phyloP scores from a whole-genome alignment of 2,329 filamentous ascomycete genomes.

The Dactylellina sp. region DNA sequence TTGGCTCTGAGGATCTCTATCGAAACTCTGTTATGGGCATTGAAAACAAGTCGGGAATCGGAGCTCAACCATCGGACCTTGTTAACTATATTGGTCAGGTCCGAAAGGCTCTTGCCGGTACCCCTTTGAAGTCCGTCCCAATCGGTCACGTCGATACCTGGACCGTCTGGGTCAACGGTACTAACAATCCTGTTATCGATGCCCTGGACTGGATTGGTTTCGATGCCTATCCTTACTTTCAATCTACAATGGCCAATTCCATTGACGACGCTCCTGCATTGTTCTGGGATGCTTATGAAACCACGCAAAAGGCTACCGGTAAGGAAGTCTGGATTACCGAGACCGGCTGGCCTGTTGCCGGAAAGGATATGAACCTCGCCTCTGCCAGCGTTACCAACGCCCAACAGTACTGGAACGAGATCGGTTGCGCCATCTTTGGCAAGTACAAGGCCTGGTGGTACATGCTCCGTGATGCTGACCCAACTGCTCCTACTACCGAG shows the following conservation, averaged over 20 bases:
- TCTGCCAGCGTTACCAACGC: constrained; percentile 76
- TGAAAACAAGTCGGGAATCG: constrained; percentile 72
- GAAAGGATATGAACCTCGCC: constrained; percentile 72
- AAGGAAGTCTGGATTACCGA: constrained; percentile 88
- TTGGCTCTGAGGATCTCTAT: constrained; percentile 89
- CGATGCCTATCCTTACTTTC: constrained; percentile 86
- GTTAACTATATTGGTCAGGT: constrained; percentile 78
- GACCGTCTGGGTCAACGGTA: constrained; percentile 79
- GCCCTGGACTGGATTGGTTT: constrained; percentile 83
- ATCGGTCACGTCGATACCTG: constrained; percentile 92
- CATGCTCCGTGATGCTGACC: constrained; percentile 76
- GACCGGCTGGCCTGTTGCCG: constrained; percentile 85
- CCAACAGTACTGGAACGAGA: constrained; percentile 81
- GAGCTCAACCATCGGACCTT: constrained; percentile 73
- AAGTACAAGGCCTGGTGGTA: constrained; percentile 79
- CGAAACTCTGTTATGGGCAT: constrained; percentile 78
- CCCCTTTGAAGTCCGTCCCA: constrained; percentile 69
- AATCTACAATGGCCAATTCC: constrained; percentile 75
- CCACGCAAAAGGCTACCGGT: constrained; percentile 71
- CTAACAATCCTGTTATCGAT: constrained; percentile 77
- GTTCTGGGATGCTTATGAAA: constrained; percentile 75
- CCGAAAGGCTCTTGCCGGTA: constrained; percentile 73
- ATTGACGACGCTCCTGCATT: constrained; percentile 74
- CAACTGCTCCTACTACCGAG: constrained; percentile 72
- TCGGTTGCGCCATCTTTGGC: constrained; percentile 77